Conservation (phyloP, 345 rosid genomes). For the Balakata baccata region DNA sequence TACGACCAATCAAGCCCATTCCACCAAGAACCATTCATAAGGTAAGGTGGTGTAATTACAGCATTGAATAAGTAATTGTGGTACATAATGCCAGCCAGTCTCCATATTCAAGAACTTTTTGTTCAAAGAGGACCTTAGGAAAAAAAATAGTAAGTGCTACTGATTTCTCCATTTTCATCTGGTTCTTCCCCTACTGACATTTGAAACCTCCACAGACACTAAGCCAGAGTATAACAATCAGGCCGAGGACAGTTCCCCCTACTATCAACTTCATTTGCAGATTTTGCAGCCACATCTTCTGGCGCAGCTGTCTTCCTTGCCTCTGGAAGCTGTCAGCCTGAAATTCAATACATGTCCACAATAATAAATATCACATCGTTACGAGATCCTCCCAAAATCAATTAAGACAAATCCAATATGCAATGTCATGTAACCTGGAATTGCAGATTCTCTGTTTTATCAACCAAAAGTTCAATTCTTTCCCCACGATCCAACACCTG, state of each 20-base stretch:
- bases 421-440: constrained; percentile 56
- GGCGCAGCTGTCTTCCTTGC: constrained; percentile 86
- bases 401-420: not conserved
- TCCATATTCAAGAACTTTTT: constrained; percentile 6
- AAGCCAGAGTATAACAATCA: constrained; percentile 69
- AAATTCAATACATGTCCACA: constrained; percentile 1
- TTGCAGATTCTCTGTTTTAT: constrained; percentile 84
- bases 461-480: constrained; percentile 89
- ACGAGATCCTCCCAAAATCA: not conserved
- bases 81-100: not conserved
- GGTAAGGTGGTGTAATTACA: no score
- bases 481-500: constrained; percentile 98
- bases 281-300: constrained; percentile 96
- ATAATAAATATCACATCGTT: not conserved
- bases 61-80: no score
- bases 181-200: constrained; percentile 31
- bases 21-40: no score
- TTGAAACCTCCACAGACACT: constrained; percentile 69
- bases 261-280: constrained; percentile 81
- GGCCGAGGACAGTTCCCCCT: constrained; percentile 53
- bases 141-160: not conserved
- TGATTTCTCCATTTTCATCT: not conserved
- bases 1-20: no score
- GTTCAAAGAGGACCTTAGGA: not conserved
- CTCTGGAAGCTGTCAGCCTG: constrained; percentile 97